A percentile compares a stretch with the other conserved stretches of the same genome.
Conservation (phyloP, 2,329 filamentous ascomycete genomes). For the Graphilbum sp. region DNA sequence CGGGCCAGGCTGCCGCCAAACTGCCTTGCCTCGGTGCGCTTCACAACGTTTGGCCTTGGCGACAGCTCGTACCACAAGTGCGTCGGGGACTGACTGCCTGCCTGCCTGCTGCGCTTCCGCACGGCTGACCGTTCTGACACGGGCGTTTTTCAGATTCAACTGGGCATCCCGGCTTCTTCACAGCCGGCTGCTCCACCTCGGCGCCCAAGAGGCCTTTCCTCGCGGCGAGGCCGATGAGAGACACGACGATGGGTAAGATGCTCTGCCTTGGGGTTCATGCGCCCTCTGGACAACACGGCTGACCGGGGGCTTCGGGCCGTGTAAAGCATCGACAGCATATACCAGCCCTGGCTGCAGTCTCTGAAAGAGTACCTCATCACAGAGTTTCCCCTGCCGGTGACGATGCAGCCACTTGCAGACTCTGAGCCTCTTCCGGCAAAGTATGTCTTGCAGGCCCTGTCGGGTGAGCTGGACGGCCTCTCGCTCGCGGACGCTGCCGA, state of each 20-base stretch:
- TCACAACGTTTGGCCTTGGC: conserved; percentile 79
- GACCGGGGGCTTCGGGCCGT: neutral
- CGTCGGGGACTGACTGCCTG: no score
- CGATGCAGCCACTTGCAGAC: conserved; percentile 52
- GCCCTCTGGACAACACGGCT: no score
- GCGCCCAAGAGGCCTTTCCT: conserved; percentile 59
- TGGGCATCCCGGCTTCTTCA: conserved; percentile 81
- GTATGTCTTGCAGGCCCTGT: conserved; percentile 25
- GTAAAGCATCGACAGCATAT: conserved; percentile 60
- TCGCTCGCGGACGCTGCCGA: neutral
- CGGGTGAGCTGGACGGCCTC: neutral
- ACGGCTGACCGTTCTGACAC: neutral
- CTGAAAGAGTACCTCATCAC: conserved; percentile 51
- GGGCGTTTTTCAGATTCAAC: conserved; percentile 51
- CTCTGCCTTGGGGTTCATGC: no score
- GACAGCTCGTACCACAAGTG: conserved; percentile 91
- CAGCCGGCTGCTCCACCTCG: conserved; percentile 69
- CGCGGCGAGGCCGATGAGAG: conserved; percentile 85
- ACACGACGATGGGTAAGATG: conserved; percentile 70
- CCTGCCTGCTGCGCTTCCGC: neutral
- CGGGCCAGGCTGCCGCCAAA: conserved; percentile 59
- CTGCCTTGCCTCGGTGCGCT: conserved; percentile 52
- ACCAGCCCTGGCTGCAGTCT: conserved; percentile 58
- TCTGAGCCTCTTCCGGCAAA: conserved; percentile 61
- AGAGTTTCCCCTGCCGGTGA: conserved; percentile 52